Evolutionary conservation across 169 alveolate species (phyloP).

Genomic region (Nephromyces sp.): DNA sequence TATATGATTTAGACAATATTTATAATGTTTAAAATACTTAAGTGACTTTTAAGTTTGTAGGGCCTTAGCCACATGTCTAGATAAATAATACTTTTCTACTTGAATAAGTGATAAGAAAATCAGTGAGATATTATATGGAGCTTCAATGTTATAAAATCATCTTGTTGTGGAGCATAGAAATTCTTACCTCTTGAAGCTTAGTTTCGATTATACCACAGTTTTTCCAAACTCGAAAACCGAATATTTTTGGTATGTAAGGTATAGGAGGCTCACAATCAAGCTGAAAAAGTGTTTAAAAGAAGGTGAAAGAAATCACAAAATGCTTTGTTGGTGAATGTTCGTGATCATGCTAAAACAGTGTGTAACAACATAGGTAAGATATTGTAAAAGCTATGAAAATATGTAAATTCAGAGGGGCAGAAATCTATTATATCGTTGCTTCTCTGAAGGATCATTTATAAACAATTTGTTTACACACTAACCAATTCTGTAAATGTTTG

Average conservation of each 20-base stretch:
- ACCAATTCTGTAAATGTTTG: slow-evolving; percentile 57
- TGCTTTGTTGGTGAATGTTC: not conserved
- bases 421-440: not conserved
- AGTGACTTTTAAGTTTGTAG: too few relatives aligned
- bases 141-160: too few relatives aligned
- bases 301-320: not conserved
- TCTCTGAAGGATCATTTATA: not conserved
- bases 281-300: not conserved
- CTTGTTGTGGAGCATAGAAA: too few relatives aligned
- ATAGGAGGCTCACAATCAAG: slow-evolving; percentile 12
- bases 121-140: too few relatives aligned
- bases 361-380: not conserved
- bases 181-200: slow-evolving; percentile 15
- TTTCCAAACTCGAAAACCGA: slow-evolving; percentile 18
- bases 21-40: too few relatives aligned
- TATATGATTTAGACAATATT: too few relatives aligned
- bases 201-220: not conserved
- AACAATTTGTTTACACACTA: not conserved
- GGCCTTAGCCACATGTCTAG: too few relatives aligned
- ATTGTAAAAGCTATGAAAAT: not conserved
- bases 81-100: too few relatives aligned
- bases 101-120: too few relatives aligned
- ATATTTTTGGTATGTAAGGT: slow-evolving; percentile 12
- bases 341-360: not conserved
- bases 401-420: not conserved